phyloP scores from a whole-genome alignment of 257 asterid genomes.

The Forsythia viridissima region DNA sequence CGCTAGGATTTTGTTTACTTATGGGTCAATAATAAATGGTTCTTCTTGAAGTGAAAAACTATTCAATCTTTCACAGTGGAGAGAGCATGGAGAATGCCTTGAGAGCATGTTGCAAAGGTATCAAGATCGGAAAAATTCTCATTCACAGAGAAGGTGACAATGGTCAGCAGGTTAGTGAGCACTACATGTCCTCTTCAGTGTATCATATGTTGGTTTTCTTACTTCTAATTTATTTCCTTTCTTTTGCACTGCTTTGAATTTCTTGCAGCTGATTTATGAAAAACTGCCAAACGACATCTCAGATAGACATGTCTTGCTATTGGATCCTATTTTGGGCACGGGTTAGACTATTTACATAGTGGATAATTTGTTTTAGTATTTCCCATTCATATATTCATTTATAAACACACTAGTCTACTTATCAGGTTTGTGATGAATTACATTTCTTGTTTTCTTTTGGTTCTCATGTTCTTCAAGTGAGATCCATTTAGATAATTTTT shows the following conservation, averaged over 20 bases:
- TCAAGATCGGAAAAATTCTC: conserved; percentile 96
- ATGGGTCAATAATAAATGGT: background rate
- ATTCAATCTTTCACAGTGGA: conserved; percentile 49
- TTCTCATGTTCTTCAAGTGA: background rate
- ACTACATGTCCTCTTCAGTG: conserved; percentile 4
- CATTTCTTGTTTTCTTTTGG: background rate
- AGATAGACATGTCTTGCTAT: conserved; percentile 86
- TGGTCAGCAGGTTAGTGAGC: conserved; percentile 78
- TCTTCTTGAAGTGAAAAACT: background rate
- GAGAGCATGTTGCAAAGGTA: conserved; percentile 99
- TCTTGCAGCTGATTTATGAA: conserved; percentile 85
- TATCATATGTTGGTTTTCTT: background rate
- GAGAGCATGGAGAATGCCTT: conserved; percentile 93
- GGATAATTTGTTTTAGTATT: background rate
- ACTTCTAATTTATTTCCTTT: background rate
- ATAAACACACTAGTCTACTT: background rate
- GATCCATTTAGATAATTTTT: background rate
- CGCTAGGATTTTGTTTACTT: background rate
- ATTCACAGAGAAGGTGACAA: conserved; percentile 97
- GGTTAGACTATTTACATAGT: conserved; percentile 49
- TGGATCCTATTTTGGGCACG: conserved; percentile 97
- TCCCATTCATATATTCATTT: background rate
- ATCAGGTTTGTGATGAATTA: background rate
- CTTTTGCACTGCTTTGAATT: conserved; percentile 3
- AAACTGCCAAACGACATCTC: conserved; percentile 89